These are phyloP conservation scores for Macadamia tetraphylla DNA, from an alignment of 164 flowering plant species.

Conservation along the genomic window DNA sequence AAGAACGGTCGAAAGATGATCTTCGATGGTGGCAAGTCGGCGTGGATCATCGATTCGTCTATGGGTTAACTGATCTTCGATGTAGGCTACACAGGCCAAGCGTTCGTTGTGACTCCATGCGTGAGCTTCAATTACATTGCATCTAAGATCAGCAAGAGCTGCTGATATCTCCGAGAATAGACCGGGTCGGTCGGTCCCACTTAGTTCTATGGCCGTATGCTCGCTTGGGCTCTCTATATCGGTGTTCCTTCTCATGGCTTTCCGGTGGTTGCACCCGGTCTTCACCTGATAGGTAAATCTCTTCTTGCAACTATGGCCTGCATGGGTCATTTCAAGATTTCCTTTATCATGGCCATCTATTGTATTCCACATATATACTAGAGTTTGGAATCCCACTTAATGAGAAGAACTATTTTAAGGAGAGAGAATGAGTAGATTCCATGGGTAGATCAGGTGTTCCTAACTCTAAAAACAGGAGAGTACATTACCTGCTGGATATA, in stretches of 20 bases:
- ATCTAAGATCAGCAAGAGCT: constrained; percentile 51
- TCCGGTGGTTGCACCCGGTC: neutral
- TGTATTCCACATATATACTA: neutral
- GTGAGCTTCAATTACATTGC: constrained; percentile 66
- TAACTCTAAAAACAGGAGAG: neutral
- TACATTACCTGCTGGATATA: constrained; percentile 52
- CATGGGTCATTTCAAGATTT: neutral
- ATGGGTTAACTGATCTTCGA: constrained; percentile 40
- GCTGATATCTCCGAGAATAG: constrained; percentile 80
- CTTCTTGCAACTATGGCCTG: constrained; percentile 46
- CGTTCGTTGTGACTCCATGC: constrained; percentile 79
- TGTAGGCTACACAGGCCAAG: constrained; percentile 56
- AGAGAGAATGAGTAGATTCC: no score
- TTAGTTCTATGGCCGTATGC: constrained; percentile 58
- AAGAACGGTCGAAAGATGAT: constrained; percentile 52
- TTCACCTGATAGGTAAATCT: neutral
- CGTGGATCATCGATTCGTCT: constrained; percentile 40
- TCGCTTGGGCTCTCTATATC: constrained; percentile 13
- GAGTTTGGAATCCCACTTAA: no score
- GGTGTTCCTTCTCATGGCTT: constrained; percentile 4
- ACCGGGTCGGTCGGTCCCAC: constrained; percentile 63
- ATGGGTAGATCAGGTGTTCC: no score
- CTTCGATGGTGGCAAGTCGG: constrained; percentile 52
- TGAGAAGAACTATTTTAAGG: no score
- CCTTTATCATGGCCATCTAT: no score